Conservation (phyloP, 768 basidiomycete genomes). For the Astraeus odoratus region DNA sequence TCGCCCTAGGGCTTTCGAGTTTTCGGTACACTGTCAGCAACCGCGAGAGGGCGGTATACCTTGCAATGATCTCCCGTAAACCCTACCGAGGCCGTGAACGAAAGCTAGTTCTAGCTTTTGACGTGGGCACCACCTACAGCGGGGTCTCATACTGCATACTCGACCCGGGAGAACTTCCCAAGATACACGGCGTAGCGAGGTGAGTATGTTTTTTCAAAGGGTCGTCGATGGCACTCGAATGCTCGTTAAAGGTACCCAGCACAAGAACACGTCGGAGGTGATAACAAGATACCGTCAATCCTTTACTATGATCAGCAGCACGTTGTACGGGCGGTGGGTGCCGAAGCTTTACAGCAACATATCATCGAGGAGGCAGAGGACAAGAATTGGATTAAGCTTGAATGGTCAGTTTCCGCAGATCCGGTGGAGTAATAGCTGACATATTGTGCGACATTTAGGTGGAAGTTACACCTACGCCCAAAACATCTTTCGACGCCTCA, state of each 20-base stretch:
- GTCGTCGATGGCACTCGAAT: neutral
- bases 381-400: slow-evolving; percentile 21
- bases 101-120: slow-evolving; percentile 43
- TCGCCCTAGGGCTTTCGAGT: too few relatives aligned
- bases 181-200: slow-evolving; percentile 17
- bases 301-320: slow-evolving; percentile 40
- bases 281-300: slow-evolving; percentile 46
- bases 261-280: slow-evolving; percentile 38
- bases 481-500: slow-evolving; percentile 15
- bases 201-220: slow-evolving; percentile 2
- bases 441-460: slow-evolving; percentile 12
- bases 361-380: slow-evolving; percentile 35
- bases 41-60: too few relatives aligned
- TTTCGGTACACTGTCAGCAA: too few relatives aligned
- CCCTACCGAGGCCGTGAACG: slow-evolving; percentile 34
- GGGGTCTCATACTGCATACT: slow-evolving; percentile 39
- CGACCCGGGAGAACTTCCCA: slow-evolving; percentile 22
- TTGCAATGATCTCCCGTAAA: slow-evolving; percentile 26
- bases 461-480: slow-evolving; percentile 31
- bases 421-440: neutral
- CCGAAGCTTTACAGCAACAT: slow-evolving; percentile 35
- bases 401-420: slow-evolving; percentile 17
- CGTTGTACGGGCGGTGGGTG: slow-evolving; percentile 34
- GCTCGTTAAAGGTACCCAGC: slow-evolving; percentile 35
- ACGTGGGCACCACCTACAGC: slow-evolving; percentile 47